A percentile compares a stretch with the other conserved stretches of the same genome.
Evolutionary conservation across 345 rosid genomes (phyloP).

Genomic region (Alliaria petiolata): DNA sequence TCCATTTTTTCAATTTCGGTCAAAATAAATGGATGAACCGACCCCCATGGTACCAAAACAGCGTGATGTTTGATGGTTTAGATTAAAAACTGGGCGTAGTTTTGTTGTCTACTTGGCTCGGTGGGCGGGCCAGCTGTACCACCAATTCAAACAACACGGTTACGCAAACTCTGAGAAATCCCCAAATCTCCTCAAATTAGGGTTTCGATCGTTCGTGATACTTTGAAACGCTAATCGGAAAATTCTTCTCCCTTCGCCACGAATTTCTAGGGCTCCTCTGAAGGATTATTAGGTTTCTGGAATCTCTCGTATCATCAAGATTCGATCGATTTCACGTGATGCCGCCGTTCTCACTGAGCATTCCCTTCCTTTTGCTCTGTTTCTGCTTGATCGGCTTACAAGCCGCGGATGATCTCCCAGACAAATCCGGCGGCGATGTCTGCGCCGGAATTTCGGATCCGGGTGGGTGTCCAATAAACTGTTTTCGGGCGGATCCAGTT

Average conservation of each 20-base stretch:
- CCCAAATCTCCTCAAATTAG: slow-evolving; percentile 26
- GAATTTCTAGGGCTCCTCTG: background rate
- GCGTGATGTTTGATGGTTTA: background rate
- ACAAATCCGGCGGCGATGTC: slow-evolving; percentile 15
- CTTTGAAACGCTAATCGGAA: background rate
- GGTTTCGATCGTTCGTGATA: background rate
- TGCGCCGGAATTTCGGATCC: slow-evolving; percentile 37
- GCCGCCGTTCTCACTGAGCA: slow-evolving; percentile 9
- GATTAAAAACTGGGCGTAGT: background rate
- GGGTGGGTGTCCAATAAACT: slow-evolving; percentile 58
- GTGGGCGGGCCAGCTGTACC: background rate
- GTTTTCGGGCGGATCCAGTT: slow-evolving; percentile 84
- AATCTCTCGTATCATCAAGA: background rate
- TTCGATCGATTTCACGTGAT: background rate
- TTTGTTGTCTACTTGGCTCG: background rate
- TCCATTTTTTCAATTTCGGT: background rate
- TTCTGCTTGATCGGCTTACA: slow-evolving; percentile 29
- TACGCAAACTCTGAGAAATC: background rate
- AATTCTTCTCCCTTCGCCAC: background rate
- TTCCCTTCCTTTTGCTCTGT: slow-evolving; percentile 2
- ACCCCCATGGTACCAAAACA: background rate
- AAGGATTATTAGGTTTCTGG: background rate
- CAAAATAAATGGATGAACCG: background rate
- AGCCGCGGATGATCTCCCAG: slow-evolving; percentile 28
- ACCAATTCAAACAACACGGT: slow-evolving; percentile 20